Evolutionary conservation across 495 filamentous ascomycete genomes (phyloP).

Genomic region (Penicillium tannophilum): DNA sequence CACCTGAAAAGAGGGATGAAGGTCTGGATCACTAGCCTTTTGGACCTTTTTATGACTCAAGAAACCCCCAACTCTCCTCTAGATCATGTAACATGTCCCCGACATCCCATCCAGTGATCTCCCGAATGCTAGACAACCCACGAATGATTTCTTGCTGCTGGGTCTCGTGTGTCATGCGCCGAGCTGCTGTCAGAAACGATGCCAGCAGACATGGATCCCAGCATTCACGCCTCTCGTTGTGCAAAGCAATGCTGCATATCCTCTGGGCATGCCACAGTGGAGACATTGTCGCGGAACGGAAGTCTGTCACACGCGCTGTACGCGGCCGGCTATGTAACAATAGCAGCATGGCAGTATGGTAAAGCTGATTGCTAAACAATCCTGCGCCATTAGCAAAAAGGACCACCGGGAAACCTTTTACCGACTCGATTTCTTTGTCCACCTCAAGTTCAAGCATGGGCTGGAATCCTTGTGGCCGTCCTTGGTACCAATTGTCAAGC

Average conservation of each 20-base stretch:
- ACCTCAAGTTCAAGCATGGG: conserved; percentile 34
- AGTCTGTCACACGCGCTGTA: conserved; percentile 24
- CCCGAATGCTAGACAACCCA: conserved; percentile 30
- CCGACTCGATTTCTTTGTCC: conserved; percentile 19
- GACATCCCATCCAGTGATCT: conserved; percentile 38
- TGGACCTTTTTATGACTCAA: conserved; percentile 15
- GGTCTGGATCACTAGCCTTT: neutral
- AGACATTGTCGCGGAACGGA: conserved; percentile 27
- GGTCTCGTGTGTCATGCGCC: conserved; percentile 39
- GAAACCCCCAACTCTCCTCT: conserved; percentile 33
- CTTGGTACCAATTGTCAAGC: conserved; percentile 36
- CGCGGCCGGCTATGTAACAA: conserved; percentile 42
- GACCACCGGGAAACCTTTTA: conserved; percentile 37
- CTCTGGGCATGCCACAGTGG: conserved; percentile 42
- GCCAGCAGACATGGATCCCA: conserved; percentile 42
- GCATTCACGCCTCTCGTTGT: conserved; percentile 38
- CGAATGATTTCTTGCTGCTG: conserved; percentile 36
- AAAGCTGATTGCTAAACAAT: conserved; percentile 42
- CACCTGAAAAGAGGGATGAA: conserved; percentile 9
- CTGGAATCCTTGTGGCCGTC: conserved; percentile 37
- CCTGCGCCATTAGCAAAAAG: conserved; percentile 44
- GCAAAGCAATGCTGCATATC: conserved; percentile 41
- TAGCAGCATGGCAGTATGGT: conserved; percentile 46
- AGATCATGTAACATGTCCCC: conserved; percentile 22
- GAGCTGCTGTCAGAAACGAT: conserved; percentile 37